Evolutionary conservation across 2,329 filamentous ascomycete genomes (phyloP), one percentile per base, ranked within the genome.

Genomic region (Ilyonectria sp.): DNA sequence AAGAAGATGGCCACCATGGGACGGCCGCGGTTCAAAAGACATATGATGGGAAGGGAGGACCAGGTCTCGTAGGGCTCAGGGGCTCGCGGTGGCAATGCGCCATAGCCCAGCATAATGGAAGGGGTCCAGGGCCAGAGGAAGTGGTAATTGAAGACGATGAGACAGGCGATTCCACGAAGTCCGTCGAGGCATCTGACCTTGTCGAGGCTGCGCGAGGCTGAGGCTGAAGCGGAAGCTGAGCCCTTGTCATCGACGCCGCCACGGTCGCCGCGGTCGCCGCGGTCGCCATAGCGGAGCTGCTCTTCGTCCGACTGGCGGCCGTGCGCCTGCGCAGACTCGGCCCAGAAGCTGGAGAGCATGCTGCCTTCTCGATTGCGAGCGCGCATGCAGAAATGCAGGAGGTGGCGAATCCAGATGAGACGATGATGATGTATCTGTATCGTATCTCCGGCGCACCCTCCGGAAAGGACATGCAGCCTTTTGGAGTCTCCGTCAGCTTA

Each of bases 1-100:
- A 83, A 83, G 75, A 83, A 83, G 44, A 83, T 81, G 59, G 81
- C 79, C 6, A 83, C 81, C 81, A 83, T 83, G 11, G 81, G 77
- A 6, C 80, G 77, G 4, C 82, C 82, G 44, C 81, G 79, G 60
- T 82, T 79, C 67, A 82, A 54, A 3, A 83, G 77, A 53, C 81
- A 82, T 33, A 83, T 52, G 61, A 83, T 82, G n/a, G 82, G 82
- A 53, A 83, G 61, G 7, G 79, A 78, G 4, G 74, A 68, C 76
- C 74, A 78, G 17, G 72, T 72, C 44, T 63, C 71, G 70, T 81
- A 78, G 0, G 80, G 79, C 68, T 80, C 79, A 1, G 79, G 77
- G 1, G 81, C 74, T 29, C 75, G 74, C 1, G 81, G 81, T 1
- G 78, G 78, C n/a, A 76, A 68, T 2, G 80, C 80, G 23, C 81